Evolutionary conservation across 2,329 filamentous ascomycete genomes (phyloP), one percentile per base, ranked within the genome.

Genomic region (Stachybotrys chlorohalonatus): DNA sequence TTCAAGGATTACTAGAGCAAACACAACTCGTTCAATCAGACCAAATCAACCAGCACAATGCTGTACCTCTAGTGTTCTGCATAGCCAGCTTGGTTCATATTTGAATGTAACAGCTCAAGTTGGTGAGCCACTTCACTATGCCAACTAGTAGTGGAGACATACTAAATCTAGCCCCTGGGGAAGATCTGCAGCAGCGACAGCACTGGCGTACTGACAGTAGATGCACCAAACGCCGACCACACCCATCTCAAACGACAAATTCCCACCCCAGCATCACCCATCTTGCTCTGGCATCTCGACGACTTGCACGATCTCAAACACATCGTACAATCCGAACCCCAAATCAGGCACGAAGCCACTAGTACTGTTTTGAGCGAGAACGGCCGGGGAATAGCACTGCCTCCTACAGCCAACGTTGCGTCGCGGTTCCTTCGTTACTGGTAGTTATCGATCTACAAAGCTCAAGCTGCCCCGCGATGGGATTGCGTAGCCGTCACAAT

Each of bases 401-500:
- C 24, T 24, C 24, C 24, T 24, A 24, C 24, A 24, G 24, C 24
- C 4, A 24, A 24, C 24, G 24, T 24, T 24, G 24, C 24, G 24
- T 24, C 24, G 24, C 24, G 24, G 24, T 24, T 24, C 24, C 24
- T 24, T 24, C 24, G 24, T 24, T 24, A 24, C 24, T 24, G 24
- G 24, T 24, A 24, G 24, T 24, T 24, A 24, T 24, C 24, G 24
- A 24, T 24, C 24, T 2, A 24, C 24, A 24, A 59, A 54, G 51
- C 56, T 58, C 56, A 56, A 56, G 56, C 56, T 58, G 64, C 70
- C 72, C 68, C 72, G 75, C 69, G 55, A 81, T 81, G 79, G 74
- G 76, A 71, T 66, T 71, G 64, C 67, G 64, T 64, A 68, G 63
- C 66, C 59, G 66, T 58, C 71, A 74, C 66, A 62, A 86, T 87